A percentile compares a stretch with the other conserved stretches of the same genome.
Conservation (phyloP, 345 rosid species). For the Viola odorata region DNA sequence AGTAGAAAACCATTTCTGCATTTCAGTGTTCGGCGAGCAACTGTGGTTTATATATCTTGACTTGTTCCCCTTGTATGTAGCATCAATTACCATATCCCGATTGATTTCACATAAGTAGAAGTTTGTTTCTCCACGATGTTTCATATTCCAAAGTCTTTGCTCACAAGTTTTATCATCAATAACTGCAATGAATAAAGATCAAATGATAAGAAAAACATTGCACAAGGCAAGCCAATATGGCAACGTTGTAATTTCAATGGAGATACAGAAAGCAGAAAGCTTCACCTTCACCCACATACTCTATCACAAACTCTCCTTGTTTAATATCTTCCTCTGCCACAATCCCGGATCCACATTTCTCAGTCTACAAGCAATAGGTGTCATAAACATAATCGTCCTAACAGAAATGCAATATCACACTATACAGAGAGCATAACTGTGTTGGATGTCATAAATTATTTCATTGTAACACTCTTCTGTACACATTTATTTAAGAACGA, state of each 20-base stretch:
- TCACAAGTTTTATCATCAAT: conserved; percentile 90
- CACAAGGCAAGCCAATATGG: background rate
- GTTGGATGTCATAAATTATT: no score
- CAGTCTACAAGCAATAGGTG: conserved; percentile 60
- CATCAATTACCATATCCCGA: conserved; percentile 93
- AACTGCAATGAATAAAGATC: conserved; percentile 37
- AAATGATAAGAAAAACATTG: conserved; percentile 1
- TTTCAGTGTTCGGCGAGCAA: conserved; percentile 87
- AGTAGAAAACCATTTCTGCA: conserved; percentile 86
- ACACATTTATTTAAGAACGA: conserved; percentile 1
- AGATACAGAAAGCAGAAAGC: conserved; percentile 8
- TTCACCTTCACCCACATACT: conserved; percentile 97
- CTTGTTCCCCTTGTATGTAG: conserved; percentile 90
- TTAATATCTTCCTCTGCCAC: conserved; percentile 86
- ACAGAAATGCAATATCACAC: conserved; percentile 6
- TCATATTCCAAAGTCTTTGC: conserved; percentile 93
- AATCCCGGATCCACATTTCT: conserved; percentile 94
- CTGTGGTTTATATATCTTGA: conserved; percentile 96
- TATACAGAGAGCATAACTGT: no score
- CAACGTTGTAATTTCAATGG: conserved; percentile 1
- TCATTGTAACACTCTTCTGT: background rate
- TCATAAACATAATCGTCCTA: background rate
- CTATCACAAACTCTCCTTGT: conserved; percentile 87
- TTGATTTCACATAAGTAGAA: conserved; percentile 92
- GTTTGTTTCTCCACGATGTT: conserved; percentile 72